Percentiles rank a stretch among this genome's conserved stretches.
Evolutionary conservation across 768 basidiomycete species (phyloP).

Genomic region (Tricholoma matsutake): DNA sequence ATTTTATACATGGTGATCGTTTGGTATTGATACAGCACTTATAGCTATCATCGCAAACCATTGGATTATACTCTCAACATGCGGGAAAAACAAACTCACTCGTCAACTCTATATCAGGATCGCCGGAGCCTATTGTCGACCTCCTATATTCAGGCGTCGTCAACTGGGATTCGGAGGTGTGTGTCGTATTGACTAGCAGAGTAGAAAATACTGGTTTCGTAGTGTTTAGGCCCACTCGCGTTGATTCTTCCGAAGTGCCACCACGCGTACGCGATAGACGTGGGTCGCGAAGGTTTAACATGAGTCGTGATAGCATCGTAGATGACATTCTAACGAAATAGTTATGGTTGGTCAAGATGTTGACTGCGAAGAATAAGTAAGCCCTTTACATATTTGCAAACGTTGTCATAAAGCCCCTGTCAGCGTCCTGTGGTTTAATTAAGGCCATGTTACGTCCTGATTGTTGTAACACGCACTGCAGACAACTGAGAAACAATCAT

Average conservation of each 20-base stretch:
- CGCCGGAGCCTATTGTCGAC: not conserved
- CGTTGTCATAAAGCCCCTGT: constrained; percentile 20
- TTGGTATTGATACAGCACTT: not conserved
- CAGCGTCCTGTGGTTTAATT: constrained; percentile 10
- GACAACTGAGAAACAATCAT: constrained; percentile 9
- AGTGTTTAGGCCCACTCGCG: not conserved
- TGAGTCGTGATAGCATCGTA: constrained; percentile 29
- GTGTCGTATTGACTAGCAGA: constrained; percentile 14
- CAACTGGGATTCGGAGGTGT: not conserved
- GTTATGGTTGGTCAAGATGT: not conserved
- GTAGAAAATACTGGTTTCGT: constrained; percentile 17
- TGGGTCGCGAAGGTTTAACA: constrained; percentile 31
- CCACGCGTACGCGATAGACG: constrained; percentile 9
- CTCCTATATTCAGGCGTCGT: not conserved
- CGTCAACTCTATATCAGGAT: not conserved
- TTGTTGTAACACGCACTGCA: constrained; percentile 10
- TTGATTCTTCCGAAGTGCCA: not conserved
- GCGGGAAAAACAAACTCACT: not conserved
- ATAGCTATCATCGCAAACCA: not conserved
- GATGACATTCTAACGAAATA: constrained; percentile 24
- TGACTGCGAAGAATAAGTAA: not conserved
- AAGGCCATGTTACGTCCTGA: not conserved
- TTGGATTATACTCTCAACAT: not conserved
- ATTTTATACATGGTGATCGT: not conserved
- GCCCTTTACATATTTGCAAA: constrained; percentile 20